A percentile compares a stretch with the other conserved stretches of the same genome.
Evolutionary conservation across 169 alveolate genomes (phyloP).

Genomic region (Eimeria praecox): DNA sequence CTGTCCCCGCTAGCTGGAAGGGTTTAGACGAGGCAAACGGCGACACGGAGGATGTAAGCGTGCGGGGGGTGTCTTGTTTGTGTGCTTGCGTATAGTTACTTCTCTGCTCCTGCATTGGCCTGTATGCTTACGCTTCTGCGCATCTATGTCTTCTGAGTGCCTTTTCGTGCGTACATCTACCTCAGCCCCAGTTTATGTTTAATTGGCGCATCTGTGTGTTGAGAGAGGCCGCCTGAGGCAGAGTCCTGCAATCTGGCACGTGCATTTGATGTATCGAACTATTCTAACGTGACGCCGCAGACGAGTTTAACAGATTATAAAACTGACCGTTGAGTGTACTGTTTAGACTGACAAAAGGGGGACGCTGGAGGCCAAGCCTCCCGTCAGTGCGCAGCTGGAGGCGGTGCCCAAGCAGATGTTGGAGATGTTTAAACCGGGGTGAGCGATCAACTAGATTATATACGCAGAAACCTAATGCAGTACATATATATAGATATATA

Average conservation of each 20-base stretch:
- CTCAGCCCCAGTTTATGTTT: too few species aligned
- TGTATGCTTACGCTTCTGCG: not conserved
- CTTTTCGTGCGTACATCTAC: not conserved
- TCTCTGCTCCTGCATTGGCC: not conserved
- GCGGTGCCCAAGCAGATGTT: constrained; percentile 38
- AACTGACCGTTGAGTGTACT: not conserved
- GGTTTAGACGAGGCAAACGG: not conserved
- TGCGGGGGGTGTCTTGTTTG: not conserved
- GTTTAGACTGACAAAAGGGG: not conserved
- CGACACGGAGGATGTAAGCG: not conserved
- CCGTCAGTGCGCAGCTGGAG: constrained; percentile 27
- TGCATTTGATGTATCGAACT: too few species aligned
- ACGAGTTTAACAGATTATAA: not conserved
- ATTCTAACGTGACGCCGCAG: not conserved
- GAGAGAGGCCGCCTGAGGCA: too few species aligned
- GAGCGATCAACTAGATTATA: not conserved
- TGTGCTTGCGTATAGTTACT: not conserved
- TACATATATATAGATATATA: too few species aligned
- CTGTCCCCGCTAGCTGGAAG: constrained; percentile 48
- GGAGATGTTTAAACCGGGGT: not conserved
- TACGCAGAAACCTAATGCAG: too few species aligned
- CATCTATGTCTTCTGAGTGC: not conserved
- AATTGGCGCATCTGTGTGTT: too few species aligned
- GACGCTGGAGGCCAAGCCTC: not conserved
- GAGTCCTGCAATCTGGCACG: too few species aligned